phyloP scores from a whole-genome alignment of 148 eudicot genomes.

The Fagopyrum tataricum region DNA sequence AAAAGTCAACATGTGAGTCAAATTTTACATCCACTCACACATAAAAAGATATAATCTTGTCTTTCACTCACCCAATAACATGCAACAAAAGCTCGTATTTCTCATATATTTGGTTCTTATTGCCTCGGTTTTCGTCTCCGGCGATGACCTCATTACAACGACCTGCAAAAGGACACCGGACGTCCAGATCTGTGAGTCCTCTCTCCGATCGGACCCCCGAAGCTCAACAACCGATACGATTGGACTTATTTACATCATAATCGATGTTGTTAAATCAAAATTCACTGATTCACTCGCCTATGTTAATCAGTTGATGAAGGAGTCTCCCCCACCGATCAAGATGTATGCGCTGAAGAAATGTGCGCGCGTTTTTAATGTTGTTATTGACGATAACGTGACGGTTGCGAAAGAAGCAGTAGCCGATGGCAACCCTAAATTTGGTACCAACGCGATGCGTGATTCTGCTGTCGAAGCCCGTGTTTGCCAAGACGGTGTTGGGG shows the following conservation, averaged over 20 bases:
- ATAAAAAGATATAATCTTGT: too few relatives aligned
- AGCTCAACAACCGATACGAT: slow-evolving; percentile 22
- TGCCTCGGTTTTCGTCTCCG: neutral
- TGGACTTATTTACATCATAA: slow-evolving; percentile 24
- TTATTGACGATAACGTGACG: slow-evolving; percentile 17
- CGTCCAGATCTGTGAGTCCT: slow-evolving; percentile 23
- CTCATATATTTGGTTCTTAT: neutral
- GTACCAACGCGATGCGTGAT: slow-evolving; percentile 32
- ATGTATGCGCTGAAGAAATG: slow-evolving; percentile 20
- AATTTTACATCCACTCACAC: too few relatives aligned
- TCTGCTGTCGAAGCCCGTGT: slow-evolving; percentile 28
- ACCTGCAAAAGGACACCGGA: slow-evolving; percentile 28
- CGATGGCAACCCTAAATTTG: slow-evolving; percentile 31
- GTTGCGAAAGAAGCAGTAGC: slow-evolving; percentile 22
- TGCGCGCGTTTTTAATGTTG: slow-evolving; percentile 9
- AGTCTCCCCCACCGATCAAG: slow-evolving; percentile 18
- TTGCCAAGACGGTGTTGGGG: neutral
- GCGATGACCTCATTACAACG: slow-evolving; percentile 23
- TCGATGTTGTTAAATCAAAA: slow-evolving; percentile 25
- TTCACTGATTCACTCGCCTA: slow-evolving; percentile 19
- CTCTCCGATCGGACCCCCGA: slow-evolving; percentile 30
- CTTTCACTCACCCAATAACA: too few relatives aligned
- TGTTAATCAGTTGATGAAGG: slow-evolving; percentile 12
- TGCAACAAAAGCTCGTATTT: neutral
- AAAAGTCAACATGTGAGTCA: too few relatives aligned